Evolutionary conservation across 1,284 basidiomycete genomes (phyloP), one percentile per base, ranked within the genome.

Genomic region (Cryptococcus sp.): DNA sequence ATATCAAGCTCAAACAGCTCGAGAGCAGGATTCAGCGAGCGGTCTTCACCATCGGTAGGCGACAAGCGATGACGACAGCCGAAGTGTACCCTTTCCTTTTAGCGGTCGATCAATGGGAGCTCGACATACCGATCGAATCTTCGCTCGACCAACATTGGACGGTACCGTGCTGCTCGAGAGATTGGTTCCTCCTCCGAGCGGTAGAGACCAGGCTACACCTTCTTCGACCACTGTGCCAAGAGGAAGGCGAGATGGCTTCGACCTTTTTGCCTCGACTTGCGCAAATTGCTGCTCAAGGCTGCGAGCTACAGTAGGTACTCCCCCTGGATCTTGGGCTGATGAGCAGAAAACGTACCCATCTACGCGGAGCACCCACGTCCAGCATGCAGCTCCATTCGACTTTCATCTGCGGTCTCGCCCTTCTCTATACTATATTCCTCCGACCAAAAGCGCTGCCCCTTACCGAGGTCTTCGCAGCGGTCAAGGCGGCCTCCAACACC

Each of bases 401-500:
- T 7, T 59, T 59, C 33, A 59, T 54, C 32, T 59, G 57, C 43
- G 57, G 57, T 4, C 47, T 56, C 12, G 52, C 54, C 16, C 33
- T 59, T 18, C 54, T 59, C 4, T 56, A 59, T 48, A 36, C 57
- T 14, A 36, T 54, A 18, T 59, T 56, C 51, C 48, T 54, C 5
- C 44, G 42, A n/a, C 57, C 57, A 2, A 32, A 31, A 23, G 39
- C 54, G 5, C 40, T 59, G 11, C 57, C 57, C 0, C 36, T 56
- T 9, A 40, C 35, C 32, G 50, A 56, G 5, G 44, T 59, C 14
- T 59, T 59, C 35, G 31, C 46, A 4, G 57, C 51, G 4, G 50
- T 59, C 47, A 59, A 59, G 43, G 52, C 57, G 1, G 52, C 57
- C 1, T 59, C 57, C 12, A 56, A 56, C 23, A 59, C 57, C 7